Percentiles rank a stretch among this genome's conserved stretches.
phyloP scores from a whole-genome alignment of 306 rosid species.

The Cicer judaicum region DNA sequence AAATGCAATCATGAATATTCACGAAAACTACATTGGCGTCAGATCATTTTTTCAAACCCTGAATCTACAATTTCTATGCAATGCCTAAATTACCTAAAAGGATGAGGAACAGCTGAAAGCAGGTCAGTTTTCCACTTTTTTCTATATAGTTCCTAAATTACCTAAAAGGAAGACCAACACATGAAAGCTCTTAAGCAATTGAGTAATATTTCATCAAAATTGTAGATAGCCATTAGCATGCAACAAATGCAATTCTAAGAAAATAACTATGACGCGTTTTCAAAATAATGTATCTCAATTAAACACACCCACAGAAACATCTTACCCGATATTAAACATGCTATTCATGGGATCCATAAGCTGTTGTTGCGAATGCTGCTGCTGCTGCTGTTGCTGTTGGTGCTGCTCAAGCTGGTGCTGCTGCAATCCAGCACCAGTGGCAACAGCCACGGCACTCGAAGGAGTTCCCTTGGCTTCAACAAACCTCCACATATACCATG shows the following conservation, averaged over 20 bases:
- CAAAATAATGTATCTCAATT: slow-evolving; percentile 19
- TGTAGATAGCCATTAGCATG: neutral
- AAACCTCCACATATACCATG: slow-evolving; percentile 97
- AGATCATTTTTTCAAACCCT: neutral
- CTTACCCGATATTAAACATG: slow-evolving; percentile 92
- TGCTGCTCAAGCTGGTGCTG: slow-evolving; percentile 65
- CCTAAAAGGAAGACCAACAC: neutral
- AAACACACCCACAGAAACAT: neutral
- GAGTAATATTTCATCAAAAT: slow-evolving; percentile 5
- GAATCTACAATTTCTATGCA: slow-evolving; percentile 10
- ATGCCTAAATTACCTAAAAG: neutral
- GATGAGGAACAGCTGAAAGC: neutral
- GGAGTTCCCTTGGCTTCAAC: slow-evolving; percentile 89
- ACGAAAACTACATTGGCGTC: slow-evolving; percentile 7
- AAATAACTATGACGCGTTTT: neutral
- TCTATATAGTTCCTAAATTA: neutral
- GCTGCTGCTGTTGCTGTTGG: slow-evolving; percentile 53
- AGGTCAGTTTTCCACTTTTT: slow-evolving; percentile 15
- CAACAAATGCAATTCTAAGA: neutral
- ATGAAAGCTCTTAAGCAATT: slow-evolving; percentile 15
- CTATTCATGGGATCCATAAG: slow-evolving; percentile 87
- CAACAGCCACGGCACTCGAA: slow-evolving; percentile 80
- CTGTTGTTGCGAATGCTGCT: slow-evolving; percentile 72
- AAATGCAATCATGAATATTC: slow-evolving; percentile 5
- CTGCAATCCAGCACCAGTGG: slow-evolving; percentile 72